Base-by-base conservation (phyloP, 1,139 yeast species). In the Geotrichum citri-aurantii region DNA sequence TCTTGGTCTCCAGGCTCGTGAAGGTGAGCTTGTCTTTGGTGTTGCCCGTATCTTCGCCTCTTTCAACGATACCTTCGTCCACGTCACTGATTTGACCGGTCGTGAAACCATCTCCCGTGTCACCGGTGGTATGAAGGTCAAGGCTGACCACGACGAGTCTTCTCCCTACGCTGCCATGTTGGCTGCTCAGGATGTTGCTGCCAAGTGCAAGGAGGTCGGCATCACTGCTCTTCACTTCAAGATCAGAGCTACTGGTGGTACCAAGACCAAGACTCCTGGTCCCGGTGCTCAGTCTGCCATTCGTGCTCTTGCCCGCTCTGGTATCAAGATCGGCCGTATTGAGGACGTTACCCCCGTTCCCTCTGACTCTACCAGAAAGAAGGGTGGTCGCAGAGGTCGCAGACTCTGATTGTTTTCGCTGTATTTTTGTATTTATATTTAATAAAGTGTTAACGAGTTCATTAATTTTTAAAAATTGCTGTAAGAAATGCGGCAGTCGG, bases 341-440 rank as follows among this genome's bases (percentile, higher is more conserved):
- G 99, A 95, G 85, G 99, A 95, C 80, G 99, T 95, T 71, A 95
- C 99, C 73, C 99, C 99, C 80, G 93, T 95, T 76, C 99, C 99
- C 79, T 93, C 99, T 71, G 99, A 95, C 82, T 92, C 98, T 76
- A 95, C 99, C 81, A 95, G 99, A 88, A 90, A 96, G 89, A 95
- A 95, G 95, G 99, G 99, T 90, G 99, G 99, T 89, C 95, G 99
- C 86, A 92, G 99, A 88, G 99, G 99, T 92, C 93, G 99, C 88
- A 91, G 99, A 88, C 88, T 92, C 83, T 92, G 85, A 85, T 75
- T 74, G 68, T 49, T 56, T 52, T 49, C 48, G 47, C 58, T 40
- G 19, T 50, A 50, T 50, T 50, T 50, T 7, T 19, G 12, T 47
- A 26, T 47, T 26, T 54, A 51, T 56, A 37, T 37, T 37, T 37